These are phyloP conservation scores for Monascus purpureus DNA, from an alignment of 495 filamentous ascomycete genomes.

Conservation along the genomic window DNA sequence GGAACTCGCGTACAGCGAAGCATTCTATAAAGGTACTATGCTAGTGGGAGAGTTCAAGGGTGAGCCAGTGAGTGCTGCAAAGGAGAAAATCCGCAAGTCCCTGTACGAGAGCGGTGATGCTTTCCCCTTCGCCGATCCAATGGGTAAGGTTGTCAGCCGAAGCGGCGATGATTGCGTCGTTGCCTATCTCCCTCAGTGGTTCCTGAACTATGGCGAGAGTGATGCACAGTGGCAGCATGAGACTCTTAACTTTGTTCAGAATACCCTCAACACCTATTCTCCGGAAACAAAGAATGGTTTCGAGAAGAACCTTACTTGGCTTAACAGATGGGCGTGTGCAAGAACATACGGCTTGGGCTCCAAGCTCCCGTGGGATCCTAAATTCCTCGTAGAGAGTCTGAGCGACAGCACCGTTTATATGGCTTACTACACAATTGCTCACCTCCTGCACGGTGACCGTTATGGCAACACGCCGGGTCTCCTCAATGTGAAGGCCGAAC, in stretches of 20 bases:
- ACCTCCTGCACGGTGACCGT: slow-evolving; percentile 69
- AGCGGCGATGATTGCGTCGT: slow-evolving; percentile 85
- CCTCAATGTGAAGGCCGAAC: slow-evolving; percentile 55
- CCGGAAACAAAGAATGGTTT: slow-evolving; percentile 73
- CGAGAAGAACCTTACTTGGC: slow-evolving; percentile 72
- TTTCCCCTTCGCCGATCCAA: slow-evolving; percentile 87
- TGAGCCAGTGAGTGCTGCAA: slow-evolving; percentile 68
- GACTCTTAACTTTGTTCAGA: slow-evolving; percentile 59
- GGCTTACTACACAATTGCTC: slow-evolving; percentile 92
- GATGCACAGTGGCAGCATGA: slow-evolving; percentile 59
- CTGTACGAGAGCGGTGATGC: slow-evolving; percentile 69
- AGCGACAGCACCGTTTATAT: slow-evolving; percentile 90
- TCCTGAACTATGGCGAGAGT: slow-evolving; percentile 86
- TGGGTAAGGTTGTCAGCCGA: slow-evolving; percentile 71
- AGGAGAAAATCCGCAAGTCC: slow-evolving; percentile 69
- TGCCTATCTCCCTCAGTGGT: slow-evolving; percentile 92
- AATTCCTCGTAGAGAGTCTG: slow-evolving; percentile 85
- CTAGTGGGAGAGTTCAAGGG: slow-evolving; percentile 79
- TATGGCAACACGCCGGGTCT: slow-evolving; percentile 61
- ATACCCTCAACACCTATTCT: slow-evolving; percentile 64
- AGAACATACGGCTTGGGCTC: slow-evolving; percentile 86
- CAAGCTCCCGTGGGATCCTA: slow-evolving; percentile 86
- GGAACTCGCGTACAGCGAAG: slow-evolving; percentile 91
- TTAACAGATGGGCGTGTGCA: slow-evolving; percentile 91
- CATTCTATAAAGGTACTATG: slow-evolving; percentile 95